Base-by-base conservation (phyloP, 2,329 filamentous ascomycete species). In the Thelonectria discophora region DNA sequence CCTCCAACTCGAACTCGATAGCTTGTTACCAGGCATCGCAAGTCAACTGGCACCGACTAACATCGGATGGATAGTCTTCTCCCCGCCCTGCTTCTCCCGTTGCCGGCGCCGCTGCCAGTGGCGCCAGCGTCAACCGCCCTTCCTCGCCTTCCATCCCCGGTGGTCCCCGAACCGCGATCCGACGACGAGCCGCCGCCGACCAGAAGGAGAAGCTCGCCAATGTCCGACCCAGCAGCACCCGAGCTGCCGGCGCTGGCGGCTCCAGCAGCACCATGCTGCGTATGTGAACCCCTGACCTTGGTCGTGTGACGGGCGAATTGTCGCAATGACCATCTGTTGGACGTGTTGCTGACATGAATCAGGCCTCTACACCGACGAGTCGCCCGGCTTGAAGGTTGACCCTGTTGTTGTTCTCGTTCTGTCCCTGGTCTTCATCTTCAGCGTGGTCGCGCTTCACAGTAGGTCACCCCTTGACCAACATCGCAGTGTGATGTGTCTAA, bases 231-330 rank as follows among this genome's bases (percentile, higher is more conserved):
- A 92, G 90, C 78, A 97, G 92, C 82, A 99, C 95, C 69, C 88
- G 95, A 73, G 89, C 94, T 40, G 95, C 95, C 34, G 95, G 95
- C 72, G 95, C 95, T 17, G 95, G 95, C 70, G 95, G 95, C 69
- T 97, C 93, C 77, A 97, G 91, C 79, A 97, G 93, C 82, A 99
- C 95, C 55, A 99, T 99, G 95, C 85, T 99, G 83, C 94, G 94
- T 93, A 90, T 70, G 90, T 87, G 48, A 0, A 46, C 55, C 55
- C 45, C 20, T 43, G 45, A 21, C 11, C 21, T 18, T 58, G 55
- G 52, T 60, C 60, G 59, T 46, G 55, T 58, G 53, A 47, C 49
- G 42, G 32, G 20, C 21, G 55, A 43, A 10, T 21, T 51, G 39
- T 21, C 30, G 18, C 21, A 15, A 11, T 18, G 17, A 53, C 39